phyloP scores from a whole-genome alignment of 495 filamentous ascomycete genomes.

The Annulohypoxylon moriforme region DNA sequence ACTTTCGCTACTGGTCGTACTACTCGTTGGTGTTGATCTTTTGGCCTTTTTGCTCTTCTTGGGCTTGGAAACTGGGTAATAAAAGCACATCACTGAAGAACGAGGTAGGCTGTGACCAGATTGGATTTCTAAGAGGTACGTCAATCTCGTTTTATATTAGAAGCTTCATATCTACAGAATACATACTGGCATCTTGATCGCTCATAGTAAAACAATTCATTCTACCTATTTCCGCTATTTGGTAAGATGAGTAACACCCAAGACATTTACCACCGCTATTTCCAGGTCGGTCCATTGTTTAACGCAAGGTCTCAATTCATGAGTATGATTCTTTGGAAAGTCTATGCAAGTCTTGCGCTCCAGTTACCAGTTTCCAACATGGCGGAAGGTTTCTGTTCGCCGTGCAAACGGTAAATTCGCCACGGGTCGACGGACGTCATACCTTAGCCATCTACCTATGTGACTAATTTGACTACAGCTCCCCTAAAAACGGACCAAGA shows the following conservation, averaged over 20 bases:
- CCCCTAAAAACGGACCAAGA: background rate
- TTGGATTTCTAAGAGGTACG: background rate
- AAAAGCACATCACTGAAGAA: slow-evolving; percentile 36
- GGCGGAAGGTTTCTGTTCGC: background rate
- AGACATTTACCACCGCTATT: slow-evolving; percentile 33
- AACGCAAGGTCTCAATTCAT: slow-evolving; percentile 19
- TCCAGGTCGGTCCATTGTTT: slow-evolving; percentile 25
- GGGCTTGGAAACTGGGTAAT: slow-evolving; percentile 29
- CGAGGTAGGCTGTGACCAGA: background rate
- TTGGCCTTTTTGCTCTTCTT: slow-evolving; percentile 29
- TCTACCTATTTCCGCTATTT: slow-evolving; percentile 25
- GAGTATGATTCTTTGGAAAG: slow-evolving; percentile 11
- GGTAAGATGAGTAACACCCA: slow-evolving; percentile 12
- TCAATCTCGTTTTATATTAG: slow-evolving; percentile 14
- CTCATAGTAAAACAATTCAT: slow-evolving; percentile 1
- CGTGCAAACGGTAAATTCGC: background rate
- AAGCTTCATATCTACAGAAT: background rate
- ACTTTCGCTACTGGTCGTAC: background rate
- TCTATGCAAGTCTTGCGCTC: slow-evolving; percentile 27
- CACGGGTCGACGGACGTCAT: slow-evolving; percentile 14
- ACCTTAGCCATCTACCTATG: background rate
- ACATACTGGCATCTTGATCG: background rate
- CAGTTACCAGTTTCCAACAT: background rate
- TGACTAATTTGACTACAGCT: background rate
- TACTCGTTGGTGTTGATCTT: slow-evolving; percentile 2